phyloP scores from a whole-genome alignment of 345 rosid species.

The Boechera divaricarpa region DNA sequence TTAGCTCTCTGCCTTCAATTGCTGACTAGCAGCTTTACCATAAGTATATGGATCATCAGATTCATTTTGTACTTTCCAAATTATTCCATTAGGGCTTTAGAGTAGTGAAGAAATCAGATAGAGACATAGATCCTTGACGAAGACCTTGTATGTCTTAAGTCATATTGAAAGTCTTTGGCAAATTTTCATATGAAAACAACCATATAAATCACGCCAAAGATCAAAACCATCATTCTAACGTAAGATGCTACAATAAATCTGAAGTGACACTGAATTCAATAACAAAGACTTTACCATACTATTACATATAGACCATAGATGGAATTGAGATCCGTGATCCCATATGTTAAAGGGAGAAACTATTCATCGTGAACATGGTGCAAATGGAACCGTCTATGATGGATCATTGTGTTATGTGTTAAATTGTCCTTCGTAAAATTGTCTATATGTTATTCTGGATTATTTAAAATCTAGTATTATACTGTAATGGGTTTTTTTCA shows the following conservation, averaged over 20 bases:
- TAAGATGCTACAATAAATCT: background rate
- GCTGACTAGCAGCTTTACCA: background rate
- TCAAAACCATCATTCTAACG: background rate
- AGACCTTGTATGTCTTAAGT: background rate
- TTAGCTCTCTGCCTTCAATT: background rate
- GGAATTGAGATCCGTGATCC: too few species aligned
- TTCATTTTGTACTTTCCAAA: background rate
- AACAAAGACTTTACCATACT: background rate
- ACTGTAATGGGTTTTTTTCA: too few species aligned
- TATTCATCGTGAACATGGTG: too few species aligned
- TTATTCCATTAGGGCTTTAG: background rate
- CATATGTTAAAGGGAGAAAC: too few species aligned
- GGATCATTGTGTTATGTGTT: too few species aligned
- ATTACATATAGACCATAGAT: background rate
- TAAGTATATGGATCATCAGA: background rate
- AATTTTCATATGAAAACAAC: background rate
- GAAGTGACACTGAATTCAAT: rapidly evolving
- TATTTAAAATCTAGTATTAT: too few species aligned
- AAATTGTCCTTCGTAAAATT: too few species aligned
- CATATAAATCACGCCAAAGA: background rate
- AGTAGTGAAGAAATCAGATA: background rate
- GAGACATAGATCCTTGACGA: background rate
- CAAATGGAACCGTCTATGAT: too few species aligned
- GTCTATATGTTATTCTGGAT: too few species aligned
- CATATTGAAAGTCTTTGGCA: background rate